These are phyloP conservation scores for Aspergillus kassunensis DNA, from an alignment of 495 filamentous ascomycete species.

Conservation along the genomic window DNA sequence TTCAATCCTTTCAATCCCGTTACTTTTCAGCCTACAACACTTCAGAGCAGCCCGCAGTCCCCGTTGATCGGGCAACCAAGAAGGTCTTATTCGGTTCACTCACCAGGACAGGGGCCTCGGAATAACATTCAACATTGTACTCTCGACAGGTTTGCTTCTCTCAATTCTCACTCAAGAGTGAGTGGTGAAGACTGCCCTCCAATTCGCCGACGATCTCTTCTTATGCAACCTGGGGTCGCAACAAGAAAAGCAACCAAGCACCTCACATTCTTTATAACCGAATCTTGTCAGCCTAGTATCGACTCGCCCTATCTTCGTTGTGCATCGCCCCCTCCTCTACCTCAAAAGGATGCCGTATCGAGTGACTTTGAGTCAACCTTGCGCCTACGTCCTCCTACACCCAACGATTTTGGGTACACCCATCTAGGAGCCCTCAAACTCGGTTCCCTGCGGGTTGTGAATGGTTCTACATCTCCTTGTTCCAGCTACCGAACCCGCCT, in stretches of 20 bases:
- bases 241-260: slow-evolving; percentile 37
- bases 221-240: slow-evolving; percentile 46
- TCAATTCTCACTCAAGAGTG: slow-evolving; percentile 37
- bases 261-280: slow-evolving; percentile 22
- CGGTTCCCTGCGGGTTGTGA: slow-evolving; percentile 48
- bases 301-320: slow-evolving; percentile 6
- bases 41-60: slow-evolving; percentile 13
- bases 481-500: slow-evolving; percentile 34
- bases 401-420: slow-evolving; percentile 42
- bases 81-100: slow-evolving; percentile 33
- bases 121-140: slow-evolving; percentile 24
- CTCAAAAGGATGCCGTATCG: slow-evolving; percentile 9
- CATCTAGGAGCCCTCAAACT: slow-evolving; percentile 47
- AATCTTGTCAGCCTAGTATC: slow-evolving; percentile 24
- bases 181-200: slow-evolving; percentile 39
- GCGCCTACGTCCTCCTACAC: slow-evolving; percentile 33
- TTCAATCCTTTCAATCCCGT: slow-evolving; percentile 17
- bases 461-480: slow-evolving; percentile 42
- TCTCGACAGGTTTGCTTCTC: slow-evolving; percentile 29
- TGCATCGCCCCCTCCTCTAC: slow-evolving; percentile 18
- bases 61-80: slow-evolving; percentile 21
- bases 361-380: slow-evolving; percentile 1
- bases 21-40: slow-evolving; percentile 24
- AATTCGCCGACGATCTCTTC: slow-evolving; percentile 45
- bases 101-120: slow-evolving; percentile 21